These are phyloP conservation scores for Stemphylium vesicarium DNA, from an alignment of 2,329 filamentous ascomycete species.

Conservation along the genomic window DNA sequence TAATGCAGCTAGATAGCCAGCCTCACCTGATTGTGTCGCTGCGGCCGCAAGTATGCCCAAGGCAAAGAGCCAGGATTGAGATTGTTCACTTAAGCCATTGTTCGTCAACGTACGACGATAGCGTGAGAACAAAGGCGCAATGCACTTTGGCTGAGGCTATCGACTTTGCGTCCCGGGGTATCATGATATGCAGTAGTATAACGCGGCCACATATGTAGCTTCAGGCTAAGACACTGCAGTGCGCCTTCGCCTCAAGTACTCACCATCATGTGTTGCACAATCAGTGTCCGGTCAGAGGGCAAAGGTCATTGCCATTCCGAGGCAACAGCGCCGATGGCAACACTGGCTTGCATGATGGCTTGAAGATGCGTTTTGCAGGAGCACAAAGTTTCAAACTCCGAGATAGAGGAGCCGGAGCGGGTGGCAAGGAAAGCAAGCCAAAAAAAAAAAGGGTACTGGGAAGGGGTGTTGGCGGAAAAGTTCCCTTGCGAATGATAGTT, in stretches of 20 bases:
- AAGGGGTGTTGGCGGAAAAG: slow-evolving; percentile 1
- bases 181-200: slow-evolving; percentile 13
- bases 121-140: slow-evolving; percentile 9
- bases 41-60: slow-evolving; percentile 6
- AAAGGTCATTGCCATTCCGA: slow-evolving; percentile 2
- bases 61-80: slow-evolving; percentile 8
- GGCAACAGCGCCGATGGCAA: slow-evolving; percentile 3
- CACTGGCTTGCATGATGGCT: slow-evolving; percentile 17
- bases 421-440: slow-evolving; percentile 13
- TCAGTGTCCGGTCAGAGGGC: neutral
- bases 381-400: slow-evolving; percentile 12
- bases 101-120: slow-evolving; percentile 32
- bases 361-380: neutral
- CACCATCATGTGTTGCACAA: neutral
- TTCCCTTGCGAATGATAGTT: slow-evolving; percentile 1
- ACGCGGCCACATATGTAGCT: slow-evolving; percentile 10
- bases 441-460: neutral
- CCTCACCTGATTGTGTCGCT: slow-evolving; percentile 26
- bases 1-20: slow-evolving; percentile 7
- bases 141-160: slow-evolving; percentile 5
- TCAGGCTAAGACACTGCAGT: slow-evolving; percentile 2
- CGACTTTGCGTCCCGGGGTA: slow-evolving; percentile 22
- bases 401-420: slow-evolving; percentile 16
- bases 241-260: neutral
- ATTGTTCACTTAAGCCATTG: slow-evolving; percentile 1